Base-by-base conservation (phyloP, 1,284 basidiomycete genomes). In the Jaminaea rosea region DNA sequence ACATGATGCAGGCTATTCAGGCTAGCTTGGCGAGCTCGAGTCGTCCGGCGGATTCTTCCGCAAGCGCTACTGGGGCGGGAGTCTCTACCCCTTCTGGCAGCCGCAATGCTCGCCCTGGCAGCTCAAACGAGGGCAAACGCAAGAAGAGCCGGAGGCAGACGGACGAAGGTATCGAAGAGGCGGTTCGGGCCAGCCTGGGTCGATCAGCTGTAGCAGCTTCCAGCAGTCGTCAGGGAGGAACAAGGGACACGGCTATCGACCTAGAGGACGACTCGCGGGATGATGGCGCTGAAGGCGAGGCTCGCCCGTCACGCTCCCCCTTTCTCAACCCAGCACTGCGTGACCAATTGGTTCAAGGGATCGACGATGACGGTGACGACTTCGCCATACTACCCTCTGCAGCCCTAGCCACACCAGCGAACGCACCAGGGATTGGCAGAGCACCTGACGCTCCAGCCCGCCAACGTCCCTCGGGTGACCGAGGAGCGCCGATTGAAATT, bases 1-100 rank as follows among this genome's bases (percentile, higher is more conserved):
- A 69, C n/a, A 42, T 72, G 1, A 62, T 71, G 32, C 63, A 61
- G 4, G 69, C 69, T 2, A 47, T 72, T 10, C 58, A 53, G 11
- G 60, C 61, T 10, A 69, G 67, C 47, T 52, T 70, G 0, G 58
- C 52, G 29, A 31, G 29, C 29, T 8, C 11, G n/a, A n/a, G n/a
- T n/a, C n/a, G n/a, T n/a, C n/a, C n/a, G n/a, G n/a, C n/a, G n/a
- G n/a, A n/a, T n/a, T n/a, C n/a, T 36, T 15, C 34, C 10, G 34
- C 4, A 4, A 10, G 34, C n/a, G 6, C 34, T 4, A n/a, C 34
- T 6, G 21, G 34, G 34, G n/a, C 21, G 34, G 34, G 34, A 36
- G 34, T 6, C n/a, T 15, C 34, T n/a, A 36, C n/a, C 21, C n/a
- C n/a, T 21, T n/a, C n/a, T 10, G 34, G 34, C n/a, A 36, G 34